These are phyloP conservation scores for Papilionanthe hybrid DNA, from an alignment of 116 monocot species.

Conservation along the genomic window DNA sequence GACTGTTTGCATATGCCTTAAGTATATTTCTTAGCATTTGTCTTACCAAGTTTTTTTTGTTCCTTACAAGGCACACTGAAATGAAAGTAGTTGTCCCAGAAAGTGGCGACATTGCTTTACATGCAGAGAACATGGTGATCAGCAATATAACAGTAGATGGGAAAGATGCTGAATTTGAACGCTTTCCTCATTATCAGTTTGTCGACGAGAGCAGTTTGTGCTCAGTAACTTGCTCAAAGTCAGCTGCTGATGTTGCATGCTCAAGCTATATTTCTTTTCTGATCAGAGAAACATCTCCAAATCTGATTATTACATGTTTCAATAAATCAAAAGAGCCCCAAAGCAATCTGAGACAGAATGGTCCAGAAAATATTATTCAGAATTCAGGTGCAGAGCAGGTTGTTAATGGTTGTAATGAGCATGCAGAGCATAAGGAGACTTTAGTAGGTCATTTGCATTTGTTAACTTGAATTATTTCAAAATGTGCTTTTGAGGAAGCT, in stretches of 20 bases:
- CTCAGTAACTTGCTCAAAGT: conserved; percentile 59
- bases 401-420: conserved; percentile 48
- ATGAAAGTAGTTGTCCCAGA: conserved; percentile 62
- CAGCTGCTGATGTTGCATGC: conserved; percentile 82
- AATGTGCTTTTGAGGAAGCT: not conserved
- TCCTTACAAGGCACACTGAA: conserved; percentile 62
- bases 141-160: conserved; percentile 58
- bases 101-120: conserved; percentile 55
- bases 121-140: conserved; percentile 73
- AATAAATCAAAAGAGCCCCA: conserved; percentile 23
- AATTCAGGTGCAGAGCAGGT: conserved; percentile 36
- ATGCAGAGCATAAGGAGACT: conserved; percentile 39
- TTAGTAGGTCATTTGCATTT: not conserved
- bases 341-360: conserved; percentile 27
- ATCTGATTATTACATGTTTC: conserved; percentile 60
- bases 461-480: not conserved
- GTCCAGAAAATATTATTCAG: conserved; percentile 26
- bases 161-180: conserved; percentile 56
- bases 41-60: not conserved
- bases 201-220: conserved; percentile 51
- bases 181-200: conserved; percentile 37
- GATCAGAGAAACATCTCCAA: conserved; percentile 67
- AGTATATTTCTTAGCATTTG: conserved; percentile 6
- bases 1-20: not conserved
- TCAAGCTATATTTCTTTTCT: conserved; percentile 59